Base-by-base conservation (phyloP, 768 basidiomycete species). In the Porpolomopsis calyptriformis region DNA sequence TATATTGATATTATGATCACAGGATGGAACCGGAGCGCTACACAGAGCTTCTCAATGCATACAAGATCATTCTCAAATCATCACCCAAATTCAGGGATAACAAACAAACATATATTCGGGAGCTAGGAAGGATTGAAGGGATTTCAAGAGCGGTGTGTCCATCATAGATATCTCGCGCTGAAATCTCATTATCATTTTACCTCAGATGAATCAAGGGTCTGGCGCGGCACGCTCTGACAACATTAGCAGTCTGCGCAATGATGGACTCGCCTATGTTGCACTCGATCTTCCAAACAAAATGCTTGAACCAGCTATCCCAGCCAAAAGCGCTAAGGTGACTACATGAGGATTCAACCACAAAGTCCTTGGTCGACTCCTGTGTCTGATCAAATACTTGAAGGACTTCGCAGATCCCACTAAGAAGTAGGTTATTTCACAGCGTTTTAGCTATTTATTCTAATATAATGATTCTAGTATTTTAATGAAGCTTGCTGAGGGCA, bases 301-400 rank as follows among this genome's bases (percentile, higher is more conserved):
- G 20, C 27, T 46, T 24, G 4, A 39, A 20, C 45, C 49, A 29
- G 4, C 22, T 16, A 55, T 51, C 4, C 45, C 52, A 19, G 44
- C 22, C 26, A 51, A 44, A 26, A 49, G 36, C 16, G 16, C 40
- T 12, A 49, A 45, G 34, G 19, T 12, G 20, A 35, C 23, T 3
- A 1, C 40, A 11, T 23, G 49, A 18, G 47, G 49, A 11, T 48
- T 47, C 46, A 43, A 41, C n/a, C 46, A 48, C 22, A 34, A 39
- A 20, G 14, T 43, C 11, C 46, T 47, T 16, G 49, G 24, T 5
- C 47, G 47, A 18, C 42, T 48, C 9, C 38, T 50, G 8, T 47
- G 49, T 22, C 49, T 27, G 3, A 38, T 37, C 14, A 39, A 42
- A 24, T 42, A 34, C 31, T 37, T 50, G 14, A 26, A 26, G 2